Percentiles rank a stretch among this genome's conserved stretches.
Conservation (phyloP, 164 flowering plant species). For the Vitis cinerea region DNA sequence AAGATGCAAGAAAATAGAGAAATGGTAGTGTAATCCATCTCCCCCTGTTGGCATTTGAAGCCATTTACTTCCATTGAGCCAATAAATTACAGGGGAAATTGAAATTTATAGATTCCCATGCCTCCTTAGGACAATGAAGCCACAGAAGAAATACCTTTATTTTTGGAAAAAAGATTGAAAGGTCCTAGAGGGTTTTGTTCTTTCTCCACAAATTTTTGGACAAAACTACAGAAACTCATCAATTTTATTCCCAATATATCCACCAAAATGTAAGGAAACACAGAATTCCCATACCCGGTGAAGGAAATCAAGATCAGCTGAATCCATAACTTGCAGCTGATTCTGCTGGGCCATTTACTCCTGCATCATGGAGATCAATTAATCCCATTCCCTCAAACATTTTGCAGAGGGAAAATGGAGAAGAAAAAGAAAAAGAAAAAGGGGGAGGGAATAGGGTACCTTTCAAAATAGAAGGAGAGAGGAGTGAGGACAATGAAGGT, state of each 20-base stretch:
- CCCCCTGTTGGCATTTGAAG: too few relatives aligned
- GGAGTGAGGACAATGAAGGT: constrained; percentile 61
- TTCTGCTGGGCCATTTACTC: constrained; percentile 58
- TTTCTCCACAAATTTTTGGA: too few relatives aligned
- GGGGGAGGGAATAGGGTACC: constrained; percentile 24
- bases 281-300: constrained; percentile 51
- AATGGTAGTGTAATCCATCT: too few relatives aligned
- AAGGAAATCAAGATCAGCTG: constrained; percentile 60
- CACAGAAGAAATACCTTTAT: too few relatives aligned
- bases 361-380: constrained; percentile 33
- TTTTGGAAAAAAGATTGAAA: too few relatives aligned
- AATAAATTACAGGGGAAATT: too few relatives aligned
- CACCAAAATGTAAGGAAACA: neutral
- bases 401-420: neutral
- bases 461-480: constrained; percentile 43
- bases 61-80: too few relatives aligned
- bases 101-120: too few relatives aligned
- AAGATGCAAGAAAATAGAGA: too few relatives aligned
- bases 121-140: too few relatives aligned
- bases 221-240: too few relatives aligned
- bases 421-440: neutral
- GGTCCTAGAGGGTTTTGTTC: too few relatives aligned
- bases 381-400: neutral
- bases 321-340: constrained; percentile 38
- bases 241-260: neutral